Evolutionary conservation across 176 grass and related monocot genomes (phyloP), one percentile per base, ranked within the genome.

Genomic region (Pontederia crassipes): DNA sequence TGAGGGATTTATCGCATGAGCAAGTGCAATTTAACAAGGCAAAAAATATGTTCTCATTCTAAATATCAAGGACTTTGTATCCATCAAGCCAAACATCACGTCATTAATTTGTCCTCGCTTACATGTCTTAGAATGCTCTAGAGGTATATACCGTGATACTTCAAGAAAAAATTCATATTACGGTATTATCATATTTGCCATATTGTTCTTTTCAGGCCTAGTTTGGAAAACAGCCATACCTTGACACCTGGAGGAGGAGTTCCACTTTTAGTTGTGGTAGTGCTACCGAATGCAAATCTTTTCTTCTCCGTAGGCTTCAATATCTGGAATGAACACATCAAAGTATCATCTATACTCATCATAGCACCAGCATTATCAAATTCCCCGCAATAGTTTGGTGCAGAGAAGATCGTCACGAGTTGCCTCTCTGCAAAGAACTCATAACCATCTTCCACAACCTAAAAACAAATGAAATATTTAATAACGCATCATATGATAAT

Each of bases 331-430:
- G 57, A 59, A 28, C 57, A 59, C 57, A 59, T 59, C 57, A 59
- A 29, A 11, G 57, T 59, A 13, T 59, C 57, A 59, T 59, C 57
- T 15, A 59, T 28, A 59, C 57, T 59, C 57, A 59, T 59, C 57
- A 59, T 59, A 20, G 57, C 57, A 59, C 57, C 57, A 59, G 57
- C 26, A 59, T 59, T 59, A 12, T 59, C 57, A 59, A 59, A 59
- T 12, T 59, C 57, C 24, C 57, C 57, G 32, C 57, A 59, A 28
- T 59, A 59, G 28, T 59, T 59, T 59, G 57, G 57, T 11, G 57
- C 57, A 29, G 57, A 59, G 57, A 59, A 59, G 29, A 59, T 59
- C 12, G 57, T 59, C 18, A 59, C 57, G 11, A 59, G 57, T 32
- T 59, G 57, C 18, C 57, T 59, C 12, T 59, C 57, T 28, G 57